Evolutionary conservation across 305 asterid species (phyloP), one percentile per base, ranked within the genome.

Genomic region (Plantago coronopus): DNA sequence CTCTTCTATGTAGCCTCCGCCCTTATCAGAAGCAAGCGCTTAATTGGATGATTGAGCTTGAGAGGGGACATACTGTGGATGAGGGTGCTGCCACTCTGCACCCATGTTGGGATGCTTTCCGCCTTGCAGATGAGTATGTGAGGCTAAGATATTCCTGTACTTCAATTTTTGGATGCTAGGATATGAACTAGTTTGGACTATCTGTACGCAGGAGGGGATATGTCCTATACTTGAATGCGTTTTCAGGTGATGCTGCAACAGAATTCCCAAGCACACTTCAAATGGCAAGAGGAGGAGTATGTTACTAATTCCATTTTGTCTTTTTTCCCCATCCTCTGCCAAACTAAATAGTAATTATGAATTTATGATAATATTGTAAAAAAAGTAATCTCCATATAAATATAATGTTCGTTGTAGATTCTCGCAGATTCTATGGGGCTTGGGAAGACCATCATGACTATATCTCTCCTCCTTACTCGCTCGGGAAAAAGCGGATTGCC

Each of bases 361-460:
- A 27, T 27, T 27, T 3, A 27, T 27, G 34, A 27, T 5, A 69
- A 45, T 68, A 43, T 51, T 47, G 54, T 53, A 46, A 55, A 56
- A 67, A 29, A 57, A 60, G 47, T 56, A 15, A 58, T 19, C 7
- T 59, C 20, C 29, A 57, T 78, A 74, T 77, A 66, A 67, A 25
- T 57, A 68, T 74, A 59, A 67, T 69, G 11, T 23, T 50, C 19
- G 43, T 65, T 83, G 74, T 68, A 93, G 98, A 93, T 93, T 73
- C 77, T 89, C 83, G 99, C 99, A 79, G 99, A 93, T 81, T 71
- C 96, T 48, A 93, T 93, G 99, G 99, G 99, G 73, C 96, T 93
- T 58, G 99, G 99, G 72, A 93, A 93, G 82, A 93, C 99, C 61
- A 80, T 93, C 68, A 93, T 93, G 99, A 82, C 97, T 29, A 74